These are phyloP conservation scores for Conticribra guillardii DNA, from an alignment of 108 stramenopile genomes.

Conservation along the genomic window DNA sequence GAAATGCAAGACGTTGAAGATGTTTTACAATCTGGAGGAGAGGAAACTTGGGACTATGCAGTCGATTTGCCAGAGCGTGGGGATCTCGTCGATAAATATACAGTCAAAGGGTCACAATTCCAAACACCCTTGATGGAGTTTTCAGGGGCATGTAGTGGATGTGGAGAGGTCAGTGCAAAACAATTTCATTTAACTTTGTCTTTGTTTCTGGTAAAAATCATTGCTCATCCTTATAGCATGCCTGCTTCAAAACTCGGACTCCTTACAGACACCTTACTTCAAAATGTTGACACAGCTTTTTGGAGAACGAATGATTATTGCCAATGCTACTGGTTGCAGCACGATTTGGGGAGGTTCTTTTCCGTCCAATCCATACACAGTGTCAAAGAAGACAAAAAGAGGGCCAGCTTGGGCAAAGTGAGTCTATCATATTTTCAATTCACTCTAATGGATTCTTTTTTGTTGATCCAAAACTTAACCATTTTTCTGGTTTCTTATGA, in stretches of 20 bases:
- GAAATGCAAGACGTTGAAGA: constrained; percentile 62
- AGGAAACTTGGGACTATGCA: constrained; percentile 66
- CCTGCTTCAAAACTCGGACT: no score
- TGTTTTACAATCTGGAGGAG: constrained; percentile 34
- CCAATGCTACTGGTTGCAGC: constrained; percentile 67
- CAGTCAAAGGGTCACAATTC: constrained; percentile 65
- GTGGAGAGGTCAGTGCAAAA: constrained; percentile 49
- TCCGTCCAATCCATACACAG: constrained; percentile 69
- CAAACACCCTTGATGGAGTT: constrained; percentile 75
- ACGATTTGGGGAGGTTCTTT: constrained; percentile 74
- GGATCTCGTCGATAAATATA: constrained; percentile 55
- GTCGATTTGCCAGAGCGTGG: constrained; percentile 62
- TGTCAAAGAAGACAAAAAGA: constrained; percentile 60
- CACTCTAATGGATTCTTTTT: no score
- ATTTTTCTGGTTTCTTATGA: not conserved
- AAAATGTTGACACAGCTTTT: constrained; percentile 70
- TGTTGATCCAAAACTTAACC: no score
- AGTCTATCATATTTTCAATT: not conserved
- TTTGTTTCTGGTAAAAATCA: no score
- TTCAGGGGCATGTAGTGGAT: constrained; percentile 63
- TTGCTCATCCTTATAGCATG: no score
- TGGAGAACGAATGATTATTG: constrained; percentile 73
- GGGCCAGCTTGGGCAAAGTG: constrained; percentile 71
- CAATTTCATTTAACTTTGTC: no score
- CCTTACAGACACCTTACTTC: constrained; percentile 58